Conservation (phyloP, 768 basidiomycete genomes). For the Cystobasidium tubakii region DNA sequence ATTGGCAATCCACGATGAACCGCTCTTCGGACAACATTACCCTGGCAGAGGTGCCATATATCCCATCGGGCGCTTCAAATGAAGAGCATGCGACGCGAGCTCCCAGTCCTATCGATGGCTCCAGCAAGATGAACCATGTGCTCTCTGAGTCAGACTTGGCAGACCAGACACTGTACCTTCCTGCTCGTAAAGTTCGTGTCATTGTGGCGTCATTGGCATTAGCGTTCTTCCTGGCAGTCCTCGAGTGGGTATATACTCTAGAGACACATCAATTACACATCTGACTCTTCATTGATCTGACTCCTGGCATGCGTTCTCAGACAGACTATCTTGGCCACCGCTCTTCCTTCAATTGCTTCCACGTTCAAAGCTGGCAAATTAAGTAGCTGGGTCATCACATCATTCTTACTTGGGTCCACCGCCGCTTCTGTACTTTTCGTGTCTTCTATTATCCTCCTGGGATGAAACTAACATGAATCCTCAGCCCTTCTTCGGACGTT, state of each 20-base stretch:
- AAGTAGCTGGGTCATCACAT: not conserved
- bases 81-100: not conserved
- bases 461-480: not conserved
- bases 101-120: not conserved
- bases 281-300: too few relatives aligned
- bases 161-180: constrained; percentile 22
- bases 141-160: not conserved
- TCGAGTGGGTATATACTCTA: constrained; percentile 19
- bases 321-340: constrained; percentile 21
- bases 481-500: constrained; percentile 26
- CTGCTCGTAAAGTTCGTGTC: not conserved
- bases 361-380: constrained; percentile 15
- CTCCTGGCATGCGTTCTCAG: too few relatives aligned
- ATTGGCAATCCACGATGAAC: not conserved
- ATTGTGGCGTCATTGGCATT: not conserved
- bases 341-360: constrained; percentile 21
- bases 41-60: constrained; percentile 2
- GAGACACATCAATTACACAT: too few relatives aligned
- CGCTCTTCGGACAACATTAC: not conserved
- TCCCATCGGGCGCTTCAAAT: not conserved
- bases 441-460: not conserved
- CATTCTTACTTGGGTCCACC: constrained; percentile 2
- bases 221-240: not conserved
- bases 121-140: not conserved
- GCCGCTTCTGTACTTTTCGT: not conserved